Evolutionary conservation across 2,329 filamentous ascomycete species (phyloP).

Genomic region (Bipolaris victoriae): DNA sequence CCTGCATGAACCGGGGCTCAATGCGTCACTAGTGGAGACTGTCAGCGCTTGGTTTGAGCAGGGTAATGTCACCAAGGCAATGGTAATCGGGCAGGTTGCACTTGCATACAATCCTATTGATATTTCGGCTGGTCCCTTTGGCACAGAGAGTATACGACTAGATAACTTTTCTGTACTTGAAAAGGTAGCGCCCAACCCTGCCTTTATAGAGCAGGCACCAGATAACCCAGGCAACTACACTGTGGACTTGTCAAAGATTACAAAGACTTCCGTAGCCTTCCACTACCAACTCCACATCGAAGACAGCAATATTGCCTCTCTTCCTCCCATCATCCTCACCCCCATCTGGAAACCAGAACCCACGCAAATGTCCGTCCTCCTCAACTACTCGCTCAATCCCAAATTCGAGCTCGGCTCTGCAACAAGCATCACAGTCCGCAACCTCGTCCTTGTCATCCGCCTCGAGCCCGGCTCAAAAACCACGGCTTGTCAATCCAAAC

Average conservation of each 20-base stretch:
- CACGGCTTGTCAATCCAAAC: slow-evolving; percentile 75
- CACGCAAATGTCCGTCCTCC: slow-evolving; percentile 82
- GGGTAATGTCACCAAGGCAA: slow-evolving; percentile 71
- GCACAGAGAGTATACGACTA: slow-evolving; percentile 73
- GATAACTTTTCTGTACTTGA: slow-evolving; percentile 89
- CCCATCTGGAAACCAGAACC: slow-evolving; percentile 84
- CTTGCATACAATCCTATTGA: slow-evolving; percentile 75
- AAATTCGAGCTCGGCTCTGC: slow-evolving; percentile 56
- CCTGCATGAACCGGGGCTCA: slow-evolving; percentile 77
- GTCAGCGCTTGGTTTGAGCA: slow-evolving; percentile 85
- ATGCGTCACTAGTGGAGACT: slow-evolving; percentile 88
- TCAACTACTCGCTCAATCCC: slow-evolving; percentile 85
- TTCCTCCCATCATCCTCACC: slow-evolving; percentile 75
- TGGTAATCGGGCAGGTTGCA: slow-evolving; percentile 86
- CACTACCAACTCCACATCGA: slow-evolving; percentile 88
- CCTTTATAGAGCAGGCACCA: slow-evolving; percentile 76
- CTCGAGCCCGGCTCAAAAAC: slow-evolving; percentile 70
- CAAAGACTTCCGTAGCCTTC: slow-evolving; percentile 79
- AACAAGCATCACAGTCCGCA: slow-evolving; percentile 67
- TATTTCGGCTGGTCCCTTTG: slow-evolving; percentile 49
- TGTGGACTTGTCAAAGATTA: slow-evolving; percentile 73
- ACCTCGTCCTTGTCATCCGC: slow-evolving; percentile 74
- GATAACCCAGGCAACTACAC: slow-evolving; percentile 80
- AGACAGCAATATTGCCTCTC: slow-evolving; percentile 56
- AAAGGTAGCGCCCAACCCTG: slow-evolving; percentile 90